Base-by-base conservation (phyloP, 164 flowering plant genomes). In the Sextonia rubra region DNA sequence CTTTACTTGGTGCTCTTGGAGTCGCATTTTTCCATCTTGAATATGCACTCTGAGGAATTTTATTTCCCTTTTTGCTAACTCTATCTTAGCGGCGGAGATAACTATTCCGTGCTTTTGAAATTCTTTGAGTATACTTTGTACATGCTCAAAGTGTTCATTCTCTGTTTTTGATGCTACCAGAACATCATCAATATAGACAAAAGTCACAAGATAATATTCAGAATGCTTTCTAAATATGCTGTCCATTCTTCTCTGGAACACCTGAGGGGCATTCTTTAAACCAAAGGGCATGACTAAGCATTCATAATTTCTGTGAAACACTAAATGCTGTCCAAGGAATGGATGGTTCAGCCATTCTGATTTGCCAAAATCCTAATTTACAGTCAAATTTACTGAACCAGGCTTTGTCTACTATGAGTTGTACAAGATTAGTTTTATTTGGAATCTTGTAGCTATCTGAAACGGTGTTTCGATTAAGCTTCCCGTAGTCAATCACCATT, bases 231-330 rank as follows among this genome's bases (percentile, higher is more conserved):
- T 49, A 2, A 77, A 69, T 5, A 49, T 30, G 23, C 49, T 32
- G 4, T 73, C 20, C 79, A 77, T 77, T 15, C 12, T 12, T 66
- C 70, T 64, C 44, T 76, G 78, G 26, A 76, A 76, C 4, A 64
- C 60, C 2, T 17, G 2, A n/a, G 75, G 75, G n/a, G 75, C 72
- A 3, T 76, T 30, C 22, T 76, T 76, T 11, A 76, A 24, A 6
- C 76, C 76, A 64, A 73, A 73, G 9, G 76, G 73, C 32, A 47
- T 47, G 69, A 77, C 76, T 26, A 14, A 37, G 69, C 79, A 76
- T 76, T 76, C 62, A 32, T 58, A 76, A 6, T 72, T 71, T 60
- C 79, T 72, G 1, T 48, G 74, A 70, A 44, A 48, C 23, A 30
- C 24, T 66, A 48, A 76, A 76, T 27, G 78, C 49, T n/a, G 73